phyloP scores from a whole-genome alignment of 129 eudicot genomes.

The Flaveria brownii region DNA sequence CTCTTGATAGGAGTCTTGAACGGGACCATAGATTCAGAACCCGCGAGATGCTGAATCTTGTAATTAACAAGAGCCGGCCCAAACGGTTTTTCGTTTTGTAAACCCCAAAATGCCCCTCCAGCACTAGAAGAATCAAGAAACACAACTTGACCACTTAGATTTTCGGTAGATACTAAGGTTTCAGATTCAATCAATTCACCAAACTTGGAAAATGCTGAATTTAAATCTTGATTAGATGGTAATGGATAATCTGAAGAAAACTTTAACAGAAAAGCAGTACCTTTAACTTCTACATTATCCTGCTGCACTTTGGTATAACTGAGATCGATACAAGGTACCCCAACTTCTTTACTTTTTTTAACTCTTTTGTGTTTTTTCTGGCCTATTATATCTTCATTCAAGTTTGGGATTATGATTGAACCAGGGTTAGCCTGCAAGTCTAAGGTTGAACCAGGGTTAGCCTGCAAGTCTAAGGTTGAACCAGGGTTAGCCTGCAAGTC shows the following conservation, averaged over 20 bases:
- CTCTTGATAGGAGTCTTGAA: slow-evolving; percentile 33
- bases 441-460: not conserved
- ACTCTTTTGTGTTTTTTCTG: slow-evolving; percentile 30
- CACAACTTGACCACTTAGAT: slow-evolving; percentile 47
- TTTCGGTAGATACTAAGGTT: slow-evolving; percentile 33
- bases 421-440: slow-evolving; percentile 13
- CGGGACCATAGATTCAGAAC: slow-evolving; percentile 18
- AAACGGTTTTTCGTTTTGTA: slow-evolving; percentile 57
- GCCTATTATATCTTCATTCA: slow-evolving; percentile 43
- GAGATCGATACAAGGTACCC: slow-evolving; percentile 38
- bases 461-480: not conserved
- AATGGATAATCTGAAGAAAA: slow-evolving; percentile 48
- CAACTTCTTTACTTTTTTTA: slow-evolving; percentile 36
- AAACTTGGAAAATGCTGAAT: slow-evolving; percentile 44
- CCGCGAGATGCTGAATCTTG: slow-evolving; percentile 40
- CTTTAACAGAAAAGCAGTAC: slow-evolving; percentile 52
- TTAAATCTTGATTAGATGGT: slow-evolving; percentile 52
- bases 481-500: not conserved
- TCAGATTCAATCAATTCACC: slow-evolving; percentile 60
- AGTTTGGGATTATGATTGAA: slow-evolving; percentile 44
- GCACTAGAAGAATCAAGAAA: slow-evolving; percentile 49
- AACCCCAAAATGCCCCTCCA: slow-evolving; percentile 53
- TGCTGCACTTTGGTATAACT: slow-evolving; percentile 36
- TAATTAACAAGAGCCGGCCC: slow-evolving; percentile 59
- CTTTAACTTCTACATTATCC: slow-evolving; percentile 36